These are phyloP conservation scores for Mycena galopus DNA, from an alignment of 768 basidiomycete genomes.

Conservation along the genomic window DNA sequence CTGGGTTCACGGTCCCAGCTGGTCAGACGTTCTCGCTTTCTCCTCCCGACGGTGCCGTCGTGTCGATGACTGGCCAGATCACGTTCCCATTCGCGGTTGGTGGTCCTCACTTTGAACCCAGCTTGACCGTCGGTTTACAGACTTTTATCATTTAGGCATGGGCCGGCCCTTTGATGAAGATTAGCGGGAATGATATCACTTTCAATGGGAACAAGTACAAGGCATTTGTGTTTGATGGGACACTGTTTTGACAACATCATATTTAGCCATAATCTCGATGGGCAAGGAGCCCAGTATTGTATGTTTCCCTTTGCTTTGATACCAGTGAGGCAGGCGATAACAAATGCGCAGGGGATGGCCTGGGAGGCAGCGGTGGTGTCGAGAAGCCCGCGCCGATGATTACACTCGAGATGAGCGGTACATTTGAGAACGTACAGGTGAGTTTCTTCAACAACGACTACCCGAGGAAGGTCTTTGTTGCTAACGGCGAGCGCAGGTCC, in stretches of 20 bases:
- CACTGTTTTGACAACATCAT: neutral
- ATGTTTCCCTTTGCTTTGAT: neutral
- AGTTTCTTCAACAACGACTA: neutral
- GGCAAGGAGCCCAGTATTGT: constrained; percentile 33
- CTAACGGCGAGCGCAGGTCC: neutral
- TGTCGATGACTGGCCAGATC: constrained; percentile 30
- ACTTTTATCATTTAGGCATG: constrained; percentile 20
- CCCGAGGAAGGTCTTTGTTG: too few species aligned
- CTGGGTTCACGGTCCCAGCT: constrained; percentile 24
- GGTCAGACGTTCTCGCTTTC: constrained; percentile 27
- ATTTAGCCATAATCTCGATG: constrained; percentile 32
- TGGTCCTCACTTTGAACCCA: too few species aligned
- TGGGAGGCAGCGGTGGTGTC: constrained; percentile 28
- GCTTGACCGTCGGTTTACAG: neutral
- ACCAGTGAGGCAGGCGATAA: neutral
- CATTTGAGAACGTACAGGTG: constrained; percentile 31
- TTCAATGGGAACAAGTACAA: constrained; percentile 23
- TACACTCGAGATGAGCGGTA: constrained; percentile 36
- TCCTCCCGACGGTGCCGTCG: constrained; percentile 29
- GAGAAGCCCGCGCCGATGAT: constrained; percentile 37
- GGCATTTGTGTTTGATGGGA: neutral
- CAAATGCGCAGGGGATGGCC: constrained; percentile 24
- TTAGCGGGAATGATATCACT: constrained; percentile 14
- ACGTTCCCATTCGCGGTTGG: constrained; percentile 29
- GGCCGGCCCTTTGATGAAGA: constrained; percentile 34